Conservation (phyloP, 2,329 filamentous ascomycete genomes). For the Endoconidiophora polonica region DNA sequence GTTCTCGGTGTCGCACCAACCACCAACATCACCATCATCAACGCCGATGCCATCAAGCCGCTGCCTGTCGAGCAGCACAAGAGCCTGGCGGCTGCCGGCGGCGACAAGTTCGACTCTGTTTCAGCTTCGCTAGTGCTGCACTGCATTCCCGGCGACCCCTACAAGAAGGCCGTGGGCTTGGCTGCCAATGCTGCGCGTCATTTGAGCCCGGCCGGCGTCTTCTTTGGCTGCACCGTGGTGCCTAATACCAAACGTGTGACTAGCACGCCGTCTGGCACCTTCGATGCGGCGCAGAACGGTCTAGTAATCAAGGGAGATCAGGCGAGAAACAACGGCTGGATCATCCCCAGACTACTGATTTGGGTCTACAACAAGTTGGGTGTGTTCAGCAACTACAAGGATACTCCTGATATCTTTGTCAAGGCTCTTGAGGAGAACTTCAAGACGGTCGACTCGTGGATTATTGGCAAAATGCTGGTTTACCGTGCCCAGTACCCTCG, state of each 20-base stretch:
- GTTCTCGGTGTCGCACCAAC: conserved; percentile 14
- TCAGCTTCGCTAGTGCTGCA: conserved; percentile 9
- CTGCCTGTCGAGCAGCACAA: conserved; percentile 18
- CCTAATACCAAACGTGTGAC: conserved; percentile 9
- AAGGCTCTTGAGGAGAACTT: conserved; percentile 22
- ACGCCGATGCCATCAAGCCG: conserved; percentile 24
- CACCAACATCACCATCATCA: conserved; percentile 15
- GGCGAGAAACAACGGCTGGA: neutral
- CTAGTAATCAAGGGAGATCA: neutral
- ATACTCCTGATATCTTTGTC: conserved; percentile 21
- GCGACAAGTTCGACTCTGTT: conserved; percentile 10
- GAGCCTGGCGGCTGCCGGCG: conserved; percentile 7
- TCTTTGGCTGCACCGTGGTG: conserved; percentile 18
- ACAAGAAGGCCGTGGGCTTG: conserved; percentile 1
- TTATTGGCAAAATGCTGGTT: conserved; percentile 24
- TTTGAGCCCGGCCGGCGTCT: conserved; percentile 14
- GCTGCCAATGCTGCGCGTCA: conserved; percentile 13
- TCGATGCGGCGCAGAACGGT: conserved; percentile 8
- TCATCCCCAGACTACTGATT: conserved; percentile 14
- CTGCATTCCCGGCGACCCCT: conserved; percentile 9
- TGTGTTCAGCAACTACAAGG: conserved; percentile 25
- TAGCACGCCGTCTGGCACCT: conserved; percentile 1
- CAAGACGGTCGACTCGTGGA: conserved; percentile 22
- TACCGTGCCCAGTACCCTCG: conserved; percentile 17
- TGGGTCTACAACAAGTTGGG: conserved; percentile 21